Evolutionary conservation across 208 protist genomes (phyloP).

Genomic region (Trypanosoma cruzi): DNA sequence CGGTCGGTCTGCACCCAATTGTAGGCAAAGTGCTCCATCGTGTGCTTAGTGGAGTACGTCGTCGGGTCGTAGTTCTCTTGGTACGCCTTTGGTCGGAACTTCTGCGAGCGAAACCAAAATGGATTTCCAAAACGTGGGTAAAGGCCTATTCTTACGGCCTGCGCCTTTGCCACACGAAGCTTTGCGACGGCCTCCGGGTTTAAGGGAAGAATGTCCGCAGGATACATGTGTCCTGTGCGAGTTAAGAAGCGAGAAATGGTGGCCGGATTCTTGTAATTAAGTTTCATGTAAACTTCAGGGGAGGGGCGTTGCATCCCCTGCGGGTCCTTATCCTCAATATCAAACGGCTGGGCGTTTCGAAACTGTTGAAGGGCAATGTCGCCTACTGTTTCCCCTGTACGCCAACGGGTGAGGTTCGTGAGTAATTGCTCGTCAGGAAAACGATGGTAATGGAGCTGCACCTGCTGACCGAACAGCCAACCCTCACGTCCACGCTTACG

Average conservation of each 20-base stretch:
- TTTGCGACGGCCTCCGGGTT: slow-evolving; percentile 86
- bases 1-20: slow-evolving; percentile 91
- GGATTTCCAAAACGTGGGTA: slow-evolving; percentile 92
- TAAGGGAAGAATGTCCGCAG: slow-evolving; percentile 84
- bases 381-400: slow-evolving; percentile 82
- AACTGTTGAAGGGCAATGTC: slow-evolving; percentile 90
- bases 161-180: slow-evolving; percentile 80
- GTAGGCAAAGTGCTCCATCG: slow-evolving; percentile 91
- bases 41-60: slow-evolving; percentile 89
- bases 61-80: slow-evolving; percentile 91
- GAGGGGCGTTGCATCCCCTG: slow-evolving; percentile 76
- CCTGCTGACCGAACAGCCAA: slow-evolving; percentile 89
- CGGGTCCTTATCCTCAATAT: slow-evolving; percentile 85
- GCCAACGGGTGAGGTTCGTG: slow-evolving; percentile 84
- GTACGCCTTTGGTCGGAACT: slow-evolving; percentile 83
- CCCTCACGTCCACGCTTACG: slow-evolving; percentile 83
- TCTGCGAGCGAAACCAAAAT: slow-evolving; percentile 88
- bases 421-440: slow-evolving; percentile 91
- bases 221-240: slow-evolving; percentile 89
- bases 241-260: slow-evolving; percentile 90
- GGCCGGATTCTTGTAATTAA: slow-evolving; percentile 93
- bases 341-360: slow-evolving; percentile 89
- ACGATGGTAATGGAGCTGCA: slow-evolving; percentile 90
- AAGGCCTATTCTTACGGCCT: slow-evolving; percentile 87
- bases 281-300: slow-evolving; percentile 92